Evolutionary conservation across 176 grass and related monocot species (phyloP).

Genomic region (Oryza coarctata): DNA sequence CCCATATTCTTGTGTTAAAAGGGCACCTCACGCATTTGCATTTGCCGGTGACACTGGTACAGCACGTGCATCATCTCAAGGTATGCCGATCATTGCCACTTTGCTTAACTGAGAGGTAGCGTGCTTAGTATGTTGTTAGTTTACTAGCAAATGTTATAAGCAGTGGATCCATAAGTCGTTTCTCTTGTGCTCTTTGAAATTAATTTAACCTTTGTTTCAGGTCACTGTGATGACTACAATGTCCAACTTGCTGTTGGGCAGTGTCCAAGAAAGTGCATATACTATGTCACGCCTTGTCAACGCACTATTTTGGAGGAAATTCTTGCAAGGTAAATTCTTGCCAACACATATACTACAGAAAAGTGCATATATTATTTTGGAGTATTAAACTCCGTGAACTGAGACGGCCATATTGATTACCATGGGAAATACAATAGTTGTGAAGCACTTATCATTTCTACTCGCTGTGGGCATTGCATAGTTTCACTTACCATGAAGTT

Average conservation of each 20-base stretch:
- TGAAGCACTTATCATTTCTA: not conserved
- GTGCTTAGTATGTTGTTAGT: not conserved
- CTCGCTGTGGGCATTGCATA: not conserved
- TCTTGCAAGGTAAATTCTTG: constrained; percentile 84
- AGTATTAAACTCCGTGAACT: too few relatives aligned
- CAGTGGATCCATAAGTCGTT: not conserved
- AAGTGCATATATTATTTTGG: too few relatives aligned
- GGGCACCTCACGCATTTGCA: constrained; percentile 76
- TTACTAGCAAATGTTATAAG: not conserved
- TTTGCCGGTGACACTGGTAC: constrained; percentile 62
- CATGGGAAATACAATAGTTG: not conserved
- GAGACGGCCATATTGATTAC: not conserved
- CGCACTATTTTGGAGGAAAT: constrained; percentile 76
- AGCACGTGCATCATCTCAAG: constrained; percentile 74
- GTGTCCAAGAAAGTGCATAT: constrained; percentile 88
- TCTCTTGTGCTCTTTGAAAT: constrained; percentile 10
- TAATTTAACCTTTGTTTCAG: constrained; percentile 44
- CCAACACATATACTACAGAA: too few relatives aligned
- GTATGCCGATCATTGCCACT: constrained; percentile 30
- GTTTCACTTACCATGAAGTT: not conserved
- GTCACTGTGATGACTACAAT: constrained; percentile 53
- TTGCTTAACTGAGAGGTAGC: constrained; percentile 1
- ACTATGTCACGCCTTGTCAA: constrained; percentile 89
- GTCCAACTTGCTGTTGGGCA: constrained; percentile 72
- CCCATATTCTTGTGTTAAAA: constrained; percentile 95